Conservation (phyloP, 805 yeast species). For the Candida koratica region DNA sequence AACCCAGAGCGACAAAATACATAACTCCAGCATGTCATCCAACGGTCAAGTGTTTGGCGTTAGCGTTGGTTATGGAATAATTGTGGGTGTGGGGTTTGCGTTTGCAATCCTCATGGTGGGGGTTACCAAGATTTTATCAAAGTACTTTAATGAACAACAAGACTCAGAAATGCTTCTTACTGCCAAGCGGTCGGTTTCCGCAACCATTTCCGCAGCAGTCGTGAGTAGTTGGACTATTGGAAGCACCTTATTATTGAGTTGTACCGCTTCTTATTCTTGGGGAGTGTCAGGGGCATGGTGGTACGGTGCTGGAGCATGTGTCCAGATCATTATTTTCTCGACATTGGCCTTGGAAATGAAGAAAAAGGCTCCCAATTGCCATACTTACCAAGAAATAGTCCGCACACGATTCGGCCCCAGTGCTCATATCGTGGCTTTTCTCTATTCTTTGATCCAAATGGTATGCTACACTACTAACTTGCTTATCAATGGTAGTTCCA, state of each 20-base stretch:
- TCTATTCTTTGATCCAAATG: constrained; percentile 37
- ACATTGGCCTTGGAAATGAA: constrained; percentile 38
- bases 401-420: constrained; percentile 33
- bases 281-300: constrained; percentile 33
- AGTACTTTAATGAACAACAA: constrained; percentile 36
- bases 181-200: constrained; percentile 38
- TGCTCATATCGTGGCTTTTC: constrained; percentile 18
- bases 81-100: constrained; percentile 42
- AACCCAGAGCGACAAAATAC: too few species aligned
- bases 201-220: constrained; percentile 40
- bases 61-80: constrained; percentile 37
- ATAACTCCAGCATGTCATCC: too few species aligned
- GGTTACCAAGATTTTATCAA: constrained; percentile 29
- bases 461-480: constrained; percentile 29
- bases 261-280: constrained; percentile 15
- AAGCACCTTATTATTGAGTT: constrained; percentile 30
- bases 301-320: constrained; percentile 37
- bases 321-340: constrained; percentile 35
- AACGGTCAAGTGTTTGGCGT: constrained; percentile 14
- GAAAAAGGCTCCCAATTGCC: constrained; percentile 38
- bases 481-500: constrained; percentile 44
- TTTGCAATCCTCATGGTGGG: constrained; percentile 38
- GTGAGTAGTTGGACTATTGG: constrained; percentile 47
- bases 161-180: constrained; percentile 44
- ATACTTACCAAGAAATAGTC: constrained; percentile 38